These are phyloP conservation scores for Talaromyces borbonicus DNA, from an alignment of 495 filamentous ascomycete genomes.

Conservation along the genomic window DNA sequence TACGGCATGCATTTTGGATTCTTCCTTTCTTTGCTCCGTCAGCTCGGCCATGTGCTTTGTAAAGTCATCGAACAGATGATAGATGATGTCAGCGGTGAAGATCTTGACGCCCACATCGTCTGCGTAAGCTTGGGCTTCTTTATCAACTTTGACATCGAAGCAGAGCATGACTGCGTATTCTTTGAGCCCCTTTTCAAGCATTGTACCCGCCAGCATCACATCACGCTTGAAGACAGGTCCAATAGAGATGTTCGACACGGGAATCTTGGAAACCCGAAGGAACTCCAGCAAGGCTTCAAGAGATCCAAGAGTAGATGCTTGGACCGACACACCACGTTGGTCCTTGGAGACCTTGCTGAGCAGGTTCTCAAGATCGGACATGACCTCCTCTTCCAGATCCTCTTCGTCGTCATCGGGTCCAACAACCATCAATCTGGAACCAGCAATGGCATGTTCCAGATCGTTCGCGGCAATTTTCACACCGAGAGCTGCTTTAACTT, in stretches of 20 bases:
- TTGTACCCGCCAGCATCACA: conserved; percentile 90
- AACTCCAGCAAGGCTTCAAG: conserved; percentile 96
- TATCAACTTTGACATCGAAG: conserved; percentile 99
- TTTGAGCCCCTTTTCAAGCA: conserved; percentile 84
- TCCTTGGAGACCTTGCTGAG: conserved; percentile 83
- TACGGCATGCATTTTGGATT: conserved; percentile 87
- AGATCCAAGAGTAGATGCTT: conserved; percentile 95
- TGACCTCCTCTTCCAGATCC: conserved; percentile 92
- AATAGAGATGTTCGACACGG: conserved; percentile 94
- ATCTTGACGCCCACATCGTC: conserved; percentile 95
- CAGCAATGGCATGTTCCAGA: conserved; percentile 93
- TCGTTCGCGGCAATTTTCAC: conserved; percentile 98
- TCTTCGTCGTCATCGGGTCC: conserved; percentile 94
- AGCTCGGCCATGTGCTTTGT: conserved; percentile 85
- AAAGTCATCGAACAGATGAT: conserved; percentile 95
- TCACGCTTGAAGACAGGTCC: conserved; percentile 98
- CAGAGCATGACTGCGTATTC: conserved; percentile 99
- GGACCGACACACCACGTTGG: conserved; percentile 89
- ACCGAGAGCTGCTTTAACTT: conserved; percentile 96
- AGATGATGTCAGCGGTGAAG: conserved; percentile 98
- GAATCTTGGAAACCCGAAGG: conserved; percentile 87
- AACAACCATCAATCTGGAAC: conserved; percentile 86
- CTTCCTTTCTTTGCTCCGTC: conserved; percentile 85
- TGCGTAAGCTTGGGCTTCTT: conserved; percentile 84
- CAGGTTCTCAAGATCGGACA: conserved; percentile 86